Evolutionary conservation across 2,329 filamentous ascomycete species (phyloP).

Genomic region (Penicillium sp.): DNA sequence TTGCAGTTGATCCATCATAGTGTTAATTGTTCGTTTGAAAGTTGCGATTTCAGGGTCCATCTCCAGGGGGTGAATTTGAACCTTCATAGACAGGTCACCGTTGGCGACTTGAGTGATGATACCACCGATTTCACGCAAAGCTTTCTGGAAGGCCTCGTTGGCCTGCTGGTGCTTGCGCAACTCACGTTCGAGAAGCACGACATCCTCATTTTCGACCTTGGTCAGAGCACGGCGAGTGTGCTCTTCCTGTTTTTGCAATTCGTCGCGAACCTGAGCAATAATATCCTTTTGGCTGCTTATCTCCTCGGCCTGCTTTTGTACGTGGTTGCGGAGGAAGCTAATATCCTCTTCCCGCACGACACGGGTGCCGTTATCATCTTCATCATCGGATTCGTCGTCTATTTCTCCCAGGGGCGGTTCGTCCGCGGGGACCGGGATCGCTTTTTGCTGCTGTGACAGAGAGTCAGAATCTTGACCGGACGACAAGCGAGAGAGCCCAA

Average conservation of each 20-base stretch:
- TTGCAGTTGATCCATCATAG: conserved; percentile 97
- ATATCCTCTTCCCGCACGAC: conserved; percentile 75
- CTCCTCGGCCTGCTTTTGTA: conserved; percentile 89
- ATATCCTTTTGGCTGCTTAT: conserved; percentile 85
- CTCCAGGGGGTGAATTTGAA: conserved; percentile 90
- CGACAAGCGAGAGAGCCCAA: conserved; percentile 36
- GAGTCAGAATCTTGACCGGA: conserved; percentile 38
- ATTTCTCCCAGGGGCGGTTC: conserved; percentile 30
- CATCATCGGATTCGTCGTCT: conserved; percentile 39
- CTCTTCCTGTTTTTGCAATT: conserved; percentile 81
- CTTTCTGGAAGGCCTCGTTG: conserved; percentile 98
- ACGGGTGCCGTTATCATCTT: conserved; percentile 53
- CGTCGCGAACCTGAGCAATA: conserved; percentile 79
- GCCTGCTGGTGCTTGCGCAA: conserved; percentile 96
- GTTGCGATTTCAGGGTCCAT: conserved; percentile 98
- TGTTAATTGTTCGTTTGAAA: conserved; percentile 98
- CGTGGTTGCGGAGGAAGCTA: conserved; percentile 80
- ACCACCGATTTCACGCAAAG: conserved; percentile 90
- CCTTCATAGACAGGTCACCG: conserved; percentile 94
- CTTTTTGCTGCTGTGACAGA: conserved; percentile 40
- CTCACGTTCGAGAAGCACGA: conserved; percentile 86
- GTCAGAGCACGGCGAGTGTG: conserved; percentile 80
- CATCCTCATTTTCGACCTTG: conserved; percentile 80
- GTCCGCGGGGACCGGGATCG: conserved; percentile 39
- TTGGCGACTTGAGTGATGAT: conserved; percentile 96